phyloP scores from a whole-genome alignment of 1,284 basidiomycete species.

The Ganoderma meredithae region DNA sequence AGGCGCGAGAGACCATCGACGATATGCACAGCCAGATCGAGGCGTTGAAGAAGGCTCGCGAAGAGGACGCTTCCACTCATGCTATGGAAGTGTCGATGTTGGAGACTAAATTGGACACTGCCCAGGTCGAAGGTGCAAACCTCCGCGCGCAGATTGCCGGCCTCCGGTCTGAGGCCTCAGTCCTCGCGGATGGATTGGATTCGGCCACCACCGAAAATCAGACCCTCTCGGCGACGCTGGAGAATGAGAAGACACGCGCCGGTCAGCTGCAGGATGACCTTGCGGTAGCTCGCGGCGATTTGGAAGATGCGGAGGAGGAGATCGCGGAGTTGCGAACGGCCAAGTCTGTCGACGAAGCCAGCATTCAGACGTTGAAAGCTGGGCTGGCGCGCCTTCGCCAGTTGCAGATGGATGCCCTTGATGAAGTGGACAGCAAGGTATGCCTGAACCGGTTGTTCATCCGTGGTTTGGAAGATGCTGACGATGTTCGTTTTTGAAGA shows the following conservation, averaged over 20 bases:
- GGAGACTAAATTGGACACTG: conserved; percentile 20
- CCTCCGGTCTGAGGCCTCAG: conserved; percentile 14
- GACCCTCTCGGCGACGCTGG: conserved; percentile 2
- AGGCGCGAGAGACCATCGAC: conserved; percentile 5
- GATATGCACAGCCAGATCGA: conserved; percentile 16
- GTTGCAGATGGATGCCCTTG: conserved; percentile 44
- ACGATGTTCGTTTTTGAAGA: conserved; percentile 14
- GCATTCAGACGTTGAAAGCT: conserved; percentile 46
- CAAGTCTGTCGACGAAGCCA: conserved; percentile 47
- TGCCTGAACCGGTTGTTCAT: conserved; percentile 13
- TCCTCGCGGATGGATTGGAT: conserved; percentile 11
- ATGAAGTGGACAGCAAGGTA: conserved; percentile 46
- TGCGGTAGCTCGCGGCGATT: conserved; percentile 31
- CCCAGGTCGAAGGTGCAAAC: conserved; percentile 12
- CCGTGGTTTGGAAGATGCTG: conserved; percentile 1
- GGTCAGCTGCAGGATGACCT: conserved; percentile 34
- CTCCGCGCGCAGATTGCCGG: conserved; percentile 11
- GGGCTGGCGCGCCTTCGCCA: conserved; percentile 43
- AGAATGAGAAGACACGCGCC: background rate
- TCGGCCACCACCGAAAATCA: conserved; percentile 17
- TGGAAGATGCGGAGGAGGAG: conserved; percentile 43
- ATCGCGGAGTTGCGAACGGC: conserved; percentile 40
- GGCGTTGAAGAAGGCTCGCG: conserved; percentile 15
- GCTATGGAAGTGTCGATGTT: conserved; percentile 22
- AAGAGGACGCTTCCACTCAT: conserved; percentile 16